A percentile compares a stretch with the other conserved stretches of the same genome.
phyloP scores from a whole-genome alignment of 306 rosid genomes.

The Myrica gale region DNA sequence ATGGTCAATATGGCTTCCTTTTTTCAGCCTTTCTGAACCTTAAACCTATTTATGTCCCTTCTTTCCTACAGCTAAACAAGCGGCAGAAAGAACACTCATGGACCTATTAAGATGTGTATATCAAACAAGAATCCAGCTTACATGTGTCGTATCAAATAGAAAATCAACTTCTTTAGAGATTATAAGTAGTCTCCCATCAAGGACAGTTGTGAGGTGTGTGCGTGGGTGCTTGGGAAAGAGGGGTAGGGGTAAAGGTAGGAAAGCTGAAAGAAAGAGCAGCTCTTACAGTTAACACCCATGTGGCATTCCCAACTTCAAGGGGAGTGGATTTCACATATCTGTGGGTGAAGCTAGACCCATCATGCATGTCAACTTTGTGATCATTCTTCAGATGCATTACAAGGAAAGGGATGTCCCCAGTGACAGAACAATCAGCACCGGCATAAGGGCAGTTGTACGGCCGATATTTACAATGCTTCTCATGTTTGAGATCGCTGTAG shows the following conservation, averaged over 20 bases:
- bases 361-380: conserved; percentile 62
- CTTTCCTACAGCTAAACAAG: not conserved
- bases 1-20: not conserved
- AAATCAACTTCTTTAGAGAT: too few relatives aligned
- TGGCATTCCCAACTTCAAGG: conserved; percentile 53
- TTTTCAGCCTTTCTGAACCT: not conserved
- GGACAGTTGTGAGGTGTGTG: not conserved
- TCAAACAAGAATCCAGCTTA: conserved; percentile 1
- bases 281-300: conserved; percentile 56
- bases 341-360: conserved; percentile 52
- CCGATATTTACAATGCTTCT: conserved; percentile 49
- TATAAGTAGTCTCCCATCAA: not conserved
- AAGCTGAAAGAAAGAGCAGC: not conserved
- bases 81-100: not conserved
- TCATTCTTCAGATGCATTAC: conserved; percentile 48
- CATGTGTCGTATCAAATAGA: not conserved
- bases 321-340: conserved; percentile 62
- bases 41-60: not conserved
- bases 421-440: conserved; percentile 50
- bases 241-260: too few relatives aligned
- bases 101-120: not conserved
- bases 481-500: conserved; percentile 56
- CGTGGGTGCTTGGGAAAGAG: not conserved
- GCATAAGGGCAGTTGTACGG: conserved; percentile 55
- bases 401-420: conserved; percentile 51